Evolutionary conservation across 1,139 yeast genomes (phyloP).

Genomic region (Hemisphaericaspora xylofermentans): DNA sequence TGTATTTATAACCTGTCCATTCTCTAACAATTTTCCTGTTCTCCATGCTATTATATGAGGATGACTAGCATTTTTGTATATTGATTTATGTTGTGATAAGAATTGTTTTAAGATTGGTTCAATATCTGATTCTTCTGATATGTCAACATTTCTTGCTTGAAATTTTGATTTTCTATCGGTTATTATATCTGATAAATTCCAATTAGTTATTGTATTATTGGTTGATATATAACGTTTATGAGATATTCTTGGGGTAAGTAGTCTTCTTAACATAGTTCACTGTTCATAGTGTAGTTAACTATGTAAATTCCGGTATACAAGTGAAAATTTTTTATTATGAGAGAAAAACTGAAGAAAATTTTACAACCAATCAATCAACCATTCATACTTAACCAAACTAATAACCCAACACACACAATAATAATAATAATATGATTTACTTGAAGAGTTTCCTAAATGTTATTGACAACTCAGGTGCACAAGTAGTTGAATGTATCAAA

Average conservation of each 20-base stretch:
- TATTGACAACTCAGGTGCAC: conserved; percentile 94
- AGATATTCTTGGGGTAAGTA: background rate
- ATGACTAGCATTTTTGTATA: conserved; percentile 55
- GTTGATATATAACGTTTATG: background rate
- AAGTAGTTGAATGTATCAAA: conserved; percentile 92
- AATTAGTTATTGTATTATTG: conserved; percentile 17
- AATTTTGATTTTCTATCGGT: conserved; percentile 57
- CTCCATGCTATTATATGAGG: conserved; percentile 73
- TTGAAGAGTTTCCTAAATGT: conserved; percentile 86
- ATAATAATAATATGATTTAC: conserved; percentile 85
- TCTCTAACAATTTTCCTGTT: conserved; percentile 27
- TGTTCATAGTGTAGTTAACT: no score
- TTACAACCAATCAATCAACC: background rate
- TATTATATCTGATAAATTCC: conserved; percentile 32
- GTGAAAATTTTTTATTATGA: background rate
- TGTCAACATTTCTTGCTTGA: conserved; percentile 52
- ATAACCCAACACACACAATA: background rate
- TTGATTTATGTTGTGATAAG: conserved; percentile 35
- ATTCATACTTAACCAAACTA: background rate
- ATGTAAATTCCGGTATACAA: conserved; percentile 4
- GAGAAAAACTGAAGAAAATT: background rate
- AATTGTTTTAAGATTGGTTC: conserved; percentile 37
- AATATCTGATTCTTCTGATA: conserved; percentile 39
- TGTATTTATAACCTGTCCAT: conserved; percentile 20
- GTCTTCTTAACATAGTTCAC: background rate